These are phyloP conservation scores for Debaryomycetaceae sp. DNA, from an alignment of 1,139 yeast species.

Conservation along the genomic window DNA sequence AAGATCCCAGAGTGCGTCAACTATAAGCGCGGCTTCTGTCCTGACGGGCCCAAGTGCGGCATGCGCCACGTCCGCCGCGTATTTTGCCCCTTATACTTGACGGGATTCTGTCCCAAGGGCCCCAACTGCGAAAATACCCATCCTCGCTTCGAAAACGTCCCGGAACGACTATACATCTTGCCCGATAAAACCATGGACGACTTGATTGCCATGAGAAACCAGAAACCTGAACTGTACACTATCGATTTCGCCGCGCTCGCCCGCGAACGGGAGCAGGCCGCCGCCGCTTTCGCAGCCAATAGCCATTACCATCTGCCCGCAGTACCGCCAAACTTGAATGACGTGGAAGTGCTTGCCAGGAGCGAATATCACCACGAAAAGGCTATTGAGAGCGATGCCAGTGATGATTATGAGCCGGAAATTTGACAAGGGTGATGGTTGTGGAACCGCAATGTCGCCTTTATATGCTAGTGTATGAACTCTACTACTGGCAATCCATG, in stretches of 20 bases:
- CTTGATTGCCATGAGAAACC: constrained; percentile 1
- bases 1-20: constrained; percentile 81
- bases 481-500: too few species aligned
- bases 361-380: too few species aligned
- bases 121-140: constrained; percentile 48
- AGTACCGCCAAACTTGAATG: too few species aligned
- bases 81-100: constrained; percentile 72
- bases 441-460: too few species aligned
- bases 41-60: constrained; percentile 80
- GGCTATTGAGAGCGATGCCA: too few species aligned
- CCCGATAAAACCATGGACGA: constrained; percentile 34
- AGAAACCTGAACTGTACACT: not conserved
- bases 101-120: constrained; percentile 89
- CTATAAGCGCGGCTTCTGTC: constrained; percentile 84
- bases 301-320: too few species aligned
- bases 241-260: not conserved
- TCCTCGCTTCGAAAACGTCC: constrained; percentile 42
- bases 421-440: too few species aligned
- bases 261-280: not conserved
- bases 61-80: constrained; percentile 72
- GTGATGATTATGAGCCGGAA: too few species aligned
- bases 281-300: too few species aligned
- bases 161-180: constrained; percentile 37
- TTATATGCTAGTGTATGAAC: too few species aligned
- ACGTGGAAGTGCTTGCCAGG: too few species aligned